Percentiles rank a stretch among this genome's conserved stretches.
Conservation (phyloP, 768 basidiomycete species). For the Sporobolomyces phaffii region DNA sequence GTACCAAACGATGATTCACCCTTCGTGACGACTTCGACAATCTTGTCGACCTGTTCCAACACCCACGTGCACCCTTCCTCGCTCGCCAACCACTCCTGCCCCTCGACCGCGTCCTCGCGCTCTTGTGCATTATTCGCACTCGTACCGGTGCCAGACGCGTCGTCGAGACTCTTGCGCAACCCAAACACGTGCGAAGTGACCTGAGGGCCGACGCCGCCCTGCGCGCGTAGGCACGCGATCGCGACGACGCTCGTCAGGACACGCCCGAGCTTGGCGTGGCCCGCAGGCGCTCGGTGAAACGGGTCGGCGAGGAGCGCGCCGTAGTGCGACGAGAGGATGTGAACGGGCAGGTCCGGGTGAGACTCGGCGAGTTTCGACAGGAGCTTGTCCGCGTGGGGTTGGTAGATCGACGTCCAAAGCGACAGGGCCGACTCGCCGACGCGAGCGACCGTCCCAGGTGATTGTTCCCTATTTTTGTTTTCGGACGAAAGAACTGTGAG, state of each 20-base stretch:
- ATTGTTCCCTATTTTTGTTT: slow-evolving; percentile 10
- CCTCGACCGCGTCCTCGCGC: slow-evolving; percentile 17
- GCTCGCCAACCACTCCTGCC: slow-evolving; percentile 43
- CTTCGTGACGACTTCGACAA: slow-evolving; percentile 39
- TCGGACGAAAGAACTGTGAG: background rate
- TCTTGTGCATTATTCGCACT: too few species aligned
- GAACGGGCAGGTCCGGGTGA: slow-evolving; percentile 49
- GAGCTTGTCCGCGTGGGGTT: slow-evolving; percentile 45
- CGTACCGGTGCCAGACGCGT: slow-evolving; percentile 37
- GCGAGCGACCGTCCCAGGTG: background rate
- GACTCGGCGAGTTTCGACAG: slow-evolving; percentile 45
- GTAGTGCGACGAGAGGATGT: slow-evolving; percentile 50
- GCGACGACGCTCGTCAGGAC: slow-evolving; percentile 47
- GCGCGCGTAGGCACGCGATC: slow-evolving; percentile 47
- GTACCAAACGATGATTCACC: slow-evolving; percentile 16
- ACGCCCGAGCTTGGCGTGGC: slow-evolving; percentile 35
- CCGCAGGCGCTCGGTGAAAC: background rate
- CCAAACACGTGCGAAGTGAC: slow-evolving; percentile 49
- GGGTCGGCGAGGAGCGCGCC: slow-evolving; percentile 48
- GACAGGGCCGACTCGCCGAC: slow-evolving; percentile 32
- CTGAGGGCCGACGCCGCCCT: slow-evolving; percentile 48
- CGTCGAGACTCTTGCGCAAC: slow-evolving; percentile 45
- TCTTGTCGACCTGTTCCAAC: slow-evolving; percentile 44
- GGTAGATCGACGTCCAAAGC: slow-evolving; percentile 49
- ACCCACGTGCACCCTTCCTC: slow-evolving; percentile 49